phyloP scores from a whole-genome alignment of 202 grass and related monocot species.

The Carex sylvatica region DNA sequence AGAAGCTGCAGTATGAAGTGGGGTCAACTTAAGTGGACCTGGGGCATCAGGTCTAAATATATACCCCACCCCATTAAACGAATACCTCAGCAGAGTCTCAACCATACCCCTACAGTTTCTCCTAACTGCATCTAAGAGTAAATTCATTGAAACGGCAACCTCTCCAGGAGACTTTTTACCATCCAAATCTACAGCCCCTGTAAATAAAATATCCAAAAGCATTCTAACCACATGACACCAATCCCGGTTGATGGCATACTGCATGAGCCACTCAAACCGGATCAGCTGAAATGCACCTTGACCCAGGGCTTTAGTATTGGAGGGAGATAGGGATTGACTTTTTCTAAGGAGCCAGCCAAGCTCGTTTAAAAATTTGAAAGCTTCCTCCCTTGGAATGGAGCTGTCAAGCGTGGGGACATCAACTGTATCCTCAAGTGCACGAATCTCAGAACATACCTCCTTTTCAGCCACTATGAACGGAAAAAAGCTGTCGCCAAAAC shows the following conservation, averaged over 20 bases:
- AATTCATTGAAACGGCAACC: slow-evolving; percentile 65
- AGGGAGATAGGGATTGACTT: slow-evolving; percentile 41
- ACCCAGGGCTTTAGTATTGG: slow-evolving; percentile 30
- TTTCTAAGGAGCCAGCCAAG: slow-evolving; percentile 88
- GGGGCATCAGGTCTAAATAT: slow-evolving; percentile 76
- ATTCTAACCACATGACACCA: slow-evolving; percentile 87
- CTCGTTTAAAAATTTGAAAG: slow-evolving; percentile 87
- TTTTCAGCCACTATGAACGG: slow-evolving; percentile 96
- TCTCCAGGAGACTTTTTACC: slow-evolving; percentile 59
- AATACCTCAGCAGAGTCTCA: slow-evolving; percentile 65
- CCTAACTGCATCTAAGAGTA: slow-evolving; percentile 61
- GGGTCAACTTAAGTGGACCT: slow-evolving; percentile 60
- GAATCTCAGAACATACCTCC: slow-evolving; percentile 86
- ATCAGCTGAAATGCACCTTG: slow-evolving; percentile 41
- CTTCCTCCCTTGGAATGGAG: slow-evolving; percentile 54
- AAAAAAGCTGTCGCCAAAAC: slow-evolving; percentile 82
- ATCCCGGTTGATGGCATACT: slow-evolving; percentile 67
- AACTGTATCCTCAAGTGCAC: slow-evolving; percentile 73
- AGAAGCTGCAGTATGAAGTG: slow-evolving; percentile 81
- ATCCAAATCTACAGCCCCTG: slow-evolving; percentile 56
- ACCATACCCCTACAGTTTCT: slow-evolving; percentile 66
- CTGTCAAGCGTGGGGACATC: slow-evolving; percentile 33
- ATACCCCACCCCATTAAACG: slow-evolving; percentile 31
- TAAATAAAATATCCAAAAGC: slow-evolving; percentile 82
- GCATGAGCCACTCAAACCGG: slow-evolving; percentile 68